phyloP scores from a whole-genome alignment of 2,329 filamentous ascomycete species.

The Beauveria brongniartii region DNA sequence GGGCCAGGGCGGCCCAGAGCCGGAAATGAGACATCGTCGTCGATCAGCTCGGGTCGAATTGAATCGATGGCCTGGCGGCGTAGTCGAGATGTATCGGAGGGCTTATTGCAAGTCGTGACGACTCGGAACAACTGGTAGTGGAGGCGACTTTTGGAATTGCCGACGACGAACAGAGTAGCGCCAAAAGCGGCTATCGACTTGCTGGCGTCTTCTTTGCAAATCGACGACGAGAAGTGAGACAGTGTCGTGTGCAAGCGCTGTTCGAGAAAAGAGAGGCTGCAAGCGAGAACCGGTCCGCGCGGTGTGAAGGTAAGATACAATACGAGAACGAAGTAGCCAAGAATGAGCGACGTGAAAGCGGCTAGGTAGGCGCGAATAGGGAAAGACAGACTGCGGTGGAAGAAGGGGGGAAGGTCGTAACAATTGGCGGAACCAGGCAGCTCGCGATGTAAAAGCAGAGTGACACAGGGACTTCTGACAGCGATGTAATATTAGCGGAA shows the following conservation, averaged over 20 bases:
- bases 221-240: not conserved
- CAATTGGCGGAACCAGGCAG: slow-evolving; percentile 3
- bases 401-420: slow-evolving; percentile 4
- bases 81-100: not conserved
- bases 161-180: not conserved
- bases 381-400: not conserved
- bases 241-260: not conserved
- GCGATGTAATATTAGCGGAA: not conserved
- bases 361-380: slow-evolving; percentile 1
- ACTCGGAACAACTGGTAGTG: not conserved
- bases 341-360: slow-evolving; percentile 4
- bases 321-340: not conserved
- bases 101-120: not conserved
- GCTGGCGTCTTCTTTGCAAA: not conserved
- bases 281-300: not conserved
- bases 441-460: slow-evolving; percentile 3
- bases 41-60: not conserved
- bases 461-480: not conserved
- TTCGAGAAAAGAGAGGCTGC: not conserved
- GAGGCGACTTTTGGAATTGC: no score
- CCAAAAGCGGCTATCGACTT: not conserved
- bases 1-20: not conserved
- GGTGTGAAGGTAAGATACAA: not conserved
- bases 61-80: not conserved
- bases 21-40: not conserved